Evolutionary conservation across 2,329 filamentous ascomycete genomes (phyloP), one percentile per base, ranked within the genome.

Genomic region (Drechslerella stenobrocha): DNA sequence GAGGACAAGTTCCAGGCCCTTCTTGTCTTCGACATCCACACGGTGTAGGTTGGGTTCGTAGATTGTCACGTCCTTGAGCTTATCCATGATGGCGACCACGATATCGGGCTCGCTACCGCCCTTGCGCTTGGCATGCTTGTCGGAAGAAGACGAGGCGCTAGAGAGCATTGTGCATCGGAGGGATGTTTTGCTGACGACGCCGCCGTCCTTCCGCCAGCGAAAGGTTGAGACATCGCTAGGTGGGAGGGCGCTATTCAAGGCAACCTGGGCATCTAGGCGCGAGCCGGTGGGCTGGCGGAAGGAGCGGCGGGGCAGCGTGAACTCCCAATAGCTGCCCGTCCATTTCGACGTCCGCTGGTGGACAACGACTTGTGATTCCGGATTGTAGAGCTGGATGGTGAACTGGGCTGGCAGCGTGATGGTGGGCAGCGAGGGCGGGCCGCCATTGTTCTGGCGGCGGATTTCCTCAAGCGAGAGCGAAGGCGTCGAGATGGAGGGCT

Each of bases 1-100:
- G 15, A 97, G 77, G 1, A 91, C 86, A 0, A 97, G 83, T 75
- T 98, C 93, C 2, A 97, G 79, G 0, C 93, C 93, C 76, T 96
- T 97, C 60, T 87, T 85, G 76, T 98, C 93, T 76, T 98, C 90
- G 69, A 97, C 85, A 42, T 97, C 91, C 8, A 97, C 87, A 4
- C 93, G 82, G 69, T 87, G 86, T 74, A 97, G 81, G 75, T 97
- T 97, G 3, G 92, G 89, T 76, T 98, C 89, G 78, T 97, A 96
- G 40, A 98, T 82, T 1, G 91, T 95, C 63, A 97, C 77, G 37
- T 72, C 71, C 11, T 70, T 70, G 9, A 73, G 58, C n/a, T 71
- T 71, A 3, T 59, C 45, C 80, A 91, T 95, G 73, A 97, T 82
- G 1, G 90, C 90, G n/a, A 97, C 82, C 0, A 90, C 91, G 72